Conservation (phyloP, 2,329 filamentous ascomycete genomes). For the Pseudogymnoascus sp. region DNA sequence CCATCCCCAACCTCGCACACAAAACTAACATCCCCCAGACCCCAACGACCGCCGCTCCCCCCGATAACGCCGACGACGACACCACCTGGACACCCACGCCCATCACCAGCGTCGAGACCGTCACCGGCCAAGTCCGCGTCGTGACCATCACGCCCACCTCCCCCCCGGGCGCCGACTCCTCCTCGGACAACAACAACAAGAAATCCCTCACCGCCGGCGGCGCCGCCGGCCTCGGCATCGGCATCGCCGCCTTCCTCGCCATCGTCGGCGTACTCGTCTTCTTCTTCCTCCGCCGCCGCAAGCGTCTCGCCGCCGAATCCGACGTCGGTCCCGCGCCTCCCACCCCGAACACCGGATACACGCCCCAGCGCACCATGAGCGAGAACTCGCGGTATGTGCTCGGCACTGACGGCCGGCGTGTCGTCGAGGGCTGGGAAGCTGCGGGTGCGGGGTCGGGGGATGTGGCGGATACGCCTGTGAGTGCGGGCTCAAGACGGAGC, state of each 20-base stretch:
- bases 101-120: conserved; percentile 38
- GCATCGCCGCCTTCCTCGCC: conserved; percentile 39
- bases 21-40: not conserved
- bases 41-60: conserved; percentile 7
- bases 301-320: conserved; percentile 35
- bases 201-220: conserved; percentile 37
- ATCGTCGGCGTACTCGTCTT: conserved; percentile 30
- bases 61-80: conserved; percentile 1
- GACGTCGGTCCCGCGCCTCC: conserved; percentile 19
- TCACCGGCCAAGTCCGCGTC: conserved; percentile 49
- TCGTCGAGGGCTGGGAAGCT: conserved; percentile 26
- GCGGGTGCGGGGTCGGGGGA: conserved; percentile 12
- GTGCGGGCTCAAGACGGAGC: conserved; percentile 35
- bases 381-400: conserved; percentile 29
- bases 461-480: not conserved
- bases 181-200: conserved; percentile 17
- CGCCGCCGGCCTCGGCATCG: conserved; percentile 46
- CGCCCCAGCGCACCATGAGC: conserved; percentile 27
- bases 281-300: conserved; percentile 38
- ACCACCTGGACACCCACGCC: conserved; percentile 29
- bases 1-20: not conserved
- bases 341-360: conserved; percentile 19
- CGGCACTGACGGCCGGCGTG: conserved; percentile 26
- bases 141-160: conserved; percentile 44
- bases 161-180: conserved; percentile 20